Base-by-base conservation (phyloP, 345 rosid species). In the Mallotus nudiflorus region DNA sequence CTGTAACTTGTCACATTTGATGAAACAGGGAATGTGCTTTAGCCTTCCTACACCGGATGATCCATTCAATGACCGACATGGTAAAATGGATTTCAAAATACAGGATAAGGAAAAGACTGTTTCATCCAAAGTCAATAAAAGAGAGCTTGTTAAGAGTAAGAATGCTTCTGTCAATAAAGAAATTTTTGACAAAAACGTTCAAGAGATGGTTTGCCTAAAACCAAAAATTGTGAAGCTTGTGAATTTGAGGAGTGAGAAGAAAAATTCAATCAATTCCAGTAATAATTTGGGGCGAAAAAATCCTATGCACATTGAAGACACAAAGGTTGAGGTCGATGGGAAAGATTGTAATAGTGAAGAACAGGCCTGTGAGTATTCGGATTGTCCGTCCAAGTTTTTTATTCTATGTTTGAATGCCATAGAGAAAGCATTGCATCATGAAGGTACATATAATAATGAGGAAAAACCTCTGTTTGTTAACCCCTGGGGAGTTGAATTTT, bases 11-110 rank as follows among this genome's bases (percentile, higher is more conserved):
- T 11, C n/a, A 13, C 28, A 15, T 22, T 46, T 35, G 22, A 37
- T 72, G 69, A 33, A 64, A 56, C 82, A 90, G 97, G 97, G 97
- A 22, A 92, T 95, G 99, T 95, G 97, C 71, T 95, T 86, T 78
- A 89, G 90, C 77, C 97, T 94, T 67, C 99, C 99, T 20, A 78
- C 87, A 42, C 85, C 35, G 9, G 89, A 90, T 49, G 88, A 92
- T 77, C 97, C 97, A 0, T 92, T 84, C 84, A 89, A 90, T 75
- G 97, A 95, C 11, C 79, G 70, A 31, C 69, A 69, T 22, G 84
- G 82, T 19, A 94, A 88, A 74, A 66, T 65, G 3, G 82, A 75
- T 4, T 49, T 66, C 1, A 52, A 50, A 19, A 65, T 39, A 67
- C 85, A 71, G 73, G 78, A 78, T 20, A 52, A 35, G 25, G 72